Percentiles rank a stretch among this genome's conserved stretches.
phyloP scores from a whole-genome alignment of 2,329 filamentous ascomycete species.

The Clonostachys byssicola region DNA sequence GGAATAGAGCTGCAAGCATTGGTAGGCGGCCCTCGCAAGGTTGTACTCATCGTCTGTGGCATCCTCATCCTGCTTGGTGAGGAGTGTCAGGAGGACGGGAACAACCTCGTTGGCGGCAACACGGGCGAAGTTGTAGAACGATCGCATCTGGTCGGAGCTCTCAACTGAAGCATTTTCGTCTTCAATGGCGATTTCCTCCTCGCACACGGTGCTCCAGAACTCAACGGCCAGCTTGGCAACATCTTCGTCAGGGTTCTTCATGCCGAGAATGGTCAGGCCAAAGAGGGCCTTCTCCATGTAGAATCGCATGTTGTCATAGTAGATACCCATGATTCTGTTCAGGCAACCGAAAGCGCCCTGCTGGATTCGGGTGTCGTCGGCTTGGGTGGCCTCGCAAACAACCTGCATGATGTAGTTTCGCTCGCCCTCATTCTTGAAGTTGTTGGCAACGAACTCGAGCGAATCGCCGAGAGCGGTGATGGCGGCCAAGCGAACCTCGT shows the following conservation, averaged over 20 bases:
- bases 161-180: slow-evolving; percentile 83
- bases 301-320: slow-evolving; percentile 99
- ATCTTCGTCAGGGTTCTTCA: slow-evolving; percentile 97
- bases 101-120: slow-evolving; percentile 93
- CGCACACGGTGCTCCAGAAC: slow-evolving; percentile 99
- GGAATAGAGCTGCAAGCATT: slow-evolving; percentile 92
- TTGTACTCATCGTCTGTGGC: slow-evolving; percentile 97
- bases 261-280: slow-evolving; percentile 92
- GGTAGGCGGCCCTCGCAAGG: slow-evolving; percentile 88
- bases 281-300: slow-evolving; percentile 99
- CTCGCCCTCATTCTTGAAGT: slow-evolving; percentile 99
- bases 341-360: slow-evolving; percentile 95
- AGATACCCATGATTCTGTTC: slow-evolving; percentile 97
- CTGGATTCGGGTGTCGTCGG: slow-evolving; percentile 84
- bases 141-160: slow-evolving; percentile 77
- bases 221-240: slow-evolving; percentile 97
- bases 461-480: slow-evolving; percentile 94
- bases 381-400: slow-evolving; percentile 97
- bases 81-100: slow-evolving; percentile 79
- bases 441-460: slow-evolving; percentile 94
- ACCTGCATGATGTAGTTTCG: slow-evolving; percentile 99
- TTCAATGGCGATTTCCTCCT: slow-evolving; percentile 96
- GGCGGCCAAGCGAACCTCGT: slow-evolving; percentile 86
- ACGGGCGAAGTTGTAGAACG: slow-evolving; percentile 93
- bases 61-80: slow-evolving; percentile 98